Evolutionary conservation across 1,284 basidiomycete species (phyloP).

Genomic region (Gomphus sp.): DNA sequence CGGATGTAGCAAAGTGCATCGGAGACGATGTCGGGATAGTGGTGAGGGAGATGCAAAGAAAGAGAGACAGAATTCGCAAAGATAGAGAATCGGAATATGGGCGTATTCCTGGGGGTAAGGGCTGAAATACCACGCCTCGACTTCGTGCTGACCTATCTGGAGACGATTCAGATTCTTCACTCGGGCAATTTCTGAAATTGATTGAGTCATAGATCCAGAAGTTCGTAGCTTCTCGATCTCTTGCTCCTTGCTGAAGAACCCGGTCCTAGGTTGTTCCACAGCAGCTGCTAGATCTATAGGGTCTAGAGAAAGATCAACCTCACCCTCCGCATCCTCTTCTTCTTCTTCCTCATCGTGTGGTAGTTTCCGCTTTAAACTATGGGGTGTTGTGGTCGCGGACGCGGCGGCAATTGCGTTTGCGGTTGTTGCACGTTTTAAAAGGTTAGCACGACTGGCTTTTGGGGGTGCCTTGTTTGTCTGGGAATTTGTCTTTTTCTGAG

Average conservation of each 20-base stretch:
- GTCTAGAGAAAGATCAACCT: constrained; percentile 24
- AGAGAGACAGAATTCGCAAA: constrained; percentile 97
- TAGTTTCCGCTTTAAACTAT: constrained; percentile 53
- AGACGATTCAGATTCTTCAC: constrained; percentile 98
- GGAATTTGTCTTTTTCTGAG: constrained; percentile 42
- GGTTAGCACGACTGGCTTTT: constrained; percentile 37
- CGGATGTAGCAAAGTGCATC: constrained; percentile 91
- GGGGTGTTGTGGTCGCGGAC: constrained; percentile 34
- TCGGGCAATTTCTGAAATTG: constrained; percentile 91
- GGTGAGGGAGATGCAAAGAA: constrained; percentile 86
- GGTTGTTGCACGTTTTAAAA: constrained; percentile 64
- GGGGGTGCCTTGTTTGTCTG: constrained; percentile 35
- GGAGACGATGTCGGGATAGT: constrained; percentile 83
- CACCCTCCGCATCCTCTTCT: constrained; percentile 39
- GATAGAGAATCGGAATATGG: constrained; percentile 88
- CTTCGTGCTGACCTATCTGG: constrained; percentile 93
- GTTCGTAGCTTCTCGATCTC: constrained; percentile 98
- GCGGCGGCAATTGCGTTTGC: constrained; percentile 43
- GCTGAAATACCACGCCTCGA: constrained; percentile 99
- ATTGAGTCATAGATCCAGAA: constrained; percentile 98
- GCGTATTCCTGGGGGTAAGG: constrained; percentile 98
- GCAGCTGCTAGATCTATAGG: constrained; percentile 25
- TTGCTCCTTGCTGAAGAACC: constrained; percentile 86
- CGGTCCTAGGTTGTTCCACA: constrained; percentile 34
- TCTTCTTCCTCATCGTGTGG: constrained; percentile 49